phyloP scores from a whole-genome alignment of 371 early-diverging fungal genomes.

The Rhizopus delemar region DNA sequence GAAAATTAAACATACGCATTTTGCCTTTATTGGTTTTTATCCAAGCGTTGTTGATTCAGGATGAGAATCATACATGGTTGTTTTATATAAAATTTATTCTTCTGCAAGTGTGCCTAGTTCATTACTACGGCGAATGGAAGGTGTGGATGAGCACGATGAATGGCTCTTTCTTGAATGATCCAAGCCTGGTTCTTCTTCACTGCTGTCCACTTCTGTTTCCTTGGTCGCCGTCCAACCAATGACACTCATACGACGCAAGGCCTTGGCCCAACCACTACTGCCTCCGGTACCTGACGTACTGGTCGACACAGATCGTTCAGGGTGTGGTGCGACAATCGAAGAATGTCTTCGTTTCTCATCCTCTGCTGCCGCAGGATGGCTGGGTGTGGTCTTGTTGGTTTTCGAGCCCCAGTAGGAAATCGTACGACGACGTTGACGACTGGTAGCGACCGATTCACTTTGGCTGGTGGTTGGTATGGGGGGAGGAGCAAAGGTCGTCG shows the following conservation, averaged over 20 bases:
- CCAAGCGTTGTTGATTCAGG: not conserved
- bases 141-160: conserved; percentile 28
- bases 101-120: conserved; percentile 47
- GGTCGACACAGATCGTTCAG: conserved; percentile 23
- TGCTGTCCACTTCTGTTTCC: conserved; percentile 16
- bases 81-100: conserved; percentile 23
- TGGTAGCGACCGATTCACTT: not conserved
- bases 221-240: conserved; percentile 45
- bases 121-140: conserved; percentile 44
- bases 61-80: not conserved
- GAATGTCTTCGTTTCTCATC: conserved; percentile 21
- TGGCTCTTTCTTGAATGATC: conserved; percentile 15
- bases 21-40: too few relatives aligned
- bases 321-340: conserved; percentile 15
- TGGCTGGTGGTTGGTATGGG: not conserved
- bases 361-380: not conserved
- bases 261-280: conserved; percentile 51
- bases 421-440: conserved; percentile 45
- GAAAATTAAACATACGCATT: too few relatives aligned
- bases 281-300: conserved; percentile 8
- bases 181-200: conserved; percentile 12
- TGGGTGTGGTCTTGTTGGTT: conserved; percentile 8
- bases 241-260: conserved; percentile 48
- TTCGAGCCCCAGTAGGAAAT: conserved; percentile 53
- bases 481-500: not conserved